Evolutionary conservation across 2,329 filamentous ascomycete species (phyloP), one percentile per base, ranked within the genome.

Genomic region (Pestalotiopsis sp.): DNA sequence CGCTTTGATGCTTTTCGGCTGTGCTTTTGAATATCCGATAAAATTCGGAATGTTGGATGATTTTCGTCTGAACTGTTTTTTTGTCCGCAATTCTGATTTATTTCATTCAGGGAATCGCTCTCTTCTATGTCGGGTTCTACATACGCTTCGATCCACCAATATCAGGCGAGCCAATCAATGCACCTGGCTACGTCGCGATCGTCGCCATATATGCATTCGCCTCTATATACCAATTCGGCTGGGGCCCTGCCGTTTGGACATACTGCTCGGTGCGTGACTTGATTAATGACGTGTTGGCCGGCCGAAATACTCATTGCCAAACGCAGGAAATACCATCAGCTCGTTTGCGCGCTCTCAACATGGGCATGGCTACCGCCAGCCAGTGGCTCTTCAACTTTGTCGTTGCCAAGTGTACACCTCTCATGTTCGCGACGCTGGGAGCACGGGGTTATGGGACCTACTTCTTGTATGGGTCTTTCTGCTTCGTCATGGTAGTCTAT

Each of bases 331-430:
- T 93, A 69, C 90, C 91, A 0, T 90, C 89, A 6, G 89, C 90
- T 0, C 84, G 91, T 41, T 83, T 93, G 7, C 83, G 91, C 67
- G 88, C 88, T 20, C 81, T 91, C 72, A 93, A 92, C 74, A 91
- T 93, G 6, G 86, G 90, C 1, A 83, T 93, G 61, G 91, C 86
- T 0, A 90, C 91, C 0, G 89, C 88, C 1, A 92, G 89, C 0
- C 90, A 93, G 74, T 92, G 91, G 91, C 78, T 93, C 4, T 93
- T 93, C 79, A 94, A 94, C 76, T 92, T 93, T 70, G 87, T 92
- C 11, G 89, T 93, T 68, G 91, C 91, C 1, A 82, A 89, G 56
- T 89, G 89, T 41, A 90, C 91, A 3, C 88, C 91, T 2, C 89
- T 87, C 61, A 93, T 93, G 91, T 83, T 93, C 74, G 84, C 84